phyloP scores from a whole-genome alignment of 441 rosid species.

The Adansonia rubrostipa region DNA sequence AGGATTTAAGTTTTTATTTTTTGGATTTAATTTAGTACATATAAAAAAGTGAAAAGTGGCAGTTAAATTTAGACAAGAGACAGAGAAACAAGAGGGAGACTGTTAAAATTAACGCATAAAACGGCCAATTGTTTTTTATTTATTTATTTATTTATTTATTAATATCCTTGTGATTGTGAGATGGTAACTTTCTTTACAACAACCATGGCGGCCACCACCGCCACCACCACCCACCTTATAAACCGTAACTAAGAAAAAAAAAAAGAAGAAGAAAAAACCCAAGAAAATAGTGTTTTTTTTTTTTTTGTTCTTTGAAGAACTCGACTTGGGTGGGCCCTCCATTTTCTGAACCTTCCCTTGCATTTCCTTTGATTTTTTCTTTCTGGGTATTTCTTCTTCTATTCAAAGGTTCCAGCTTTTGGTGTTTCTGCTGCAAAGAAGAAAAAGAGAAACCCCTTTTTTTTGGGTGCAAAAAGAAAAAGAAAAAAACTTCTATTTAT shows the following conservation, averaged over 20 bases:
- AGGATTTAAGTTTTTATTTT: background rate
- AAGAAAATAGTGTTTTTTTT: background rate
- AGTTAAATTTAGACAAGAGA: background rate
- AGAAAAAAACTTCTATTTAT: background rate
- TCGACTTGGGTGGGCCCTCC: conserved; percentile 9
- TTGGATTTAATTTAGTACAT: background rate
- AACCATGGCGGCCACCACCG: conserved; percentile 10
- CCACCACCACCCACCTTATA: background rate
- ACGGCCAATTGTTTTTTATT: conserved; percentile 14
- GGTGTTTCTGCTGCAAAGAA: background rate
- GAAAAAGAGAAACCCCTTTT: background rate
- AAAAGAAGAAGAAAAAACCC: background rate
- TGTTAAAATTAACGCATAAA: conserved; percentile 23
- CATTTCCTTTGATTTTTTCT: conserved; percentile 7
- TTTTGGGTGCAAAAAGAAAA: conserved; percentile 8
- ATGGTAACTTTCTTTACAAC: background rate
- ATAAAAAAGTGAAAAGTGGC: background rate
- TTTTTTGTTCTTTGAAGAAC: conserved; percentile 5
- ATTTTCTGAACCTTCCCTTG: background rate
- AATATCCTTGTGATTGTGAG: background rate
- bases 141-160: background rate
- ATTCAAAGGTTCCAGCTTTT: conserved; percentile 8
- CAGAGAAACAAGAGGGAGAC: conserved; percentile 18
- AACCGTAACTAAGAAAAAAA: background rate
- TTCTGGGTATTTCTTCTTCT: conserved; percentile 5